Evolutionary conservation across 2,329 filamentous ascomycete genomes (phyloP), one percentile per base, ranked within the genome.

Genomic region (Colletotrichum cordylinicola): DNA sequence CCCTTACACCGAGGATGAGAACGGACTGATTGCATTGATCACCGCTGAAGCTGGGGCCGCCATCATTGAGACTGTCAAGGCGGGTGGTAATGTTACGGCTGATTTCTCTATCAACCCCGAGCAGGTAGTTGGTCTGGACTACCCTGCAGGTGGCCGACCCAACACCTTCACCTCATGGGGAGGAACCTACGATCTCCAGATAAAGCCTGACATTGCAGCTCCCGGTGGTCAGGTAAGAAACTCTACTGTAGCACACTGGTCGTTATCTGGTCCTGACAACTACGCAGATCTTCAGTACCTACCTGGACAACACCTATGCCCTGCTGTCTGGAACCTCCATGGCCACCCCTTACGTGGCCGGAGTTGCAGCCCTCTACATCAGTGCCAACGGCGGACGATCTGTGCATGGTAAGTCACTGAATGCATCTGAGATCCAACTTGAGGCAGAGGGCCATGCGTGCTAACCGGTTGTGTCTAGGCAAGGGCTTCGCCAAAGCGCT

Each of bases 251-350:
- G 10, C 6, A 48, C 29, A 7, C 27, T 18, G 21, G 21, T 58
- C 13, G 7, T 18, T 29, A 13, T 8, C 12, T 29, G 55, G 8
- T 48, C 0, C 9, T 48, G 33, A 64, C 6, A 16, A 21, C 0
- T 16, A 2, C 9, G 2, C 7, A 77, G 67, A 80, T 81, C 60
- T 82, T 87, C 58, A 86, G 85, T 16, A 88, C 87, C 6, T 89
- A 84, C 65, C 84, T 85, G 4, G 79, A 68, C 21, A 58, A 84
- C 27, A 79, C 77, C 2, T 82, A 82, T 56, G 83, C 83, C 10
- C 82, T 89, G 4, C 81, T 87, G 16, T 86, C 83, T 56, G 88
- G 88, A 58, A 90, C 88, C 1, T 88, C 86, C 2, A 89, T 89
- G 88, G 86, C 87, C 4, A 84, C 84, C 29, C 87, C 87, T 1